Conservation (phyloP, 1,284 basidiomycete species). For the Papiliotrema nemorosa region DNA sequence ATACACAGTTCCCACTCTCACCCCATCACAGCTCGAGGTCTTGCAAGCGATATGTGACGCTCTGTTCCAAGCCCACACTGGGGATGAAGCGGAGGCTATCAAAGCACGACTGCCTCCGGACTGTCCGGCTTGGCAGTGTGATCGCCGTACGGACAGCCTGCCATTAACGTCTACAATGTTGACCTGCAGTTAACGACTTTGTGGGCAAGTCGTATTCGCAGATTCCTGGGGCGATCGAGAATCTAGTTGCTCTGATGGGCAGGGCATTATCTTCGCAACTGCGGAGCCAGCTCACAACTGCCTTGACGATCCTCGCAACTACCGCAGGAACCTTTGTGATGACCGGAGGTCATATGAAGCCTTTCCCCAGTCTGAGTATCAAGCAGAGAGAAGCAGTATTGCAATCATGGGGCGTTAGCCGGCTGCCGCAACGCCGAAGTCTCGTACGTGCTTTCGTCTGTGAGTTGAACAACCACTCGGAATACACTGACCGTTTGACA, state of each 20-base stretch:
- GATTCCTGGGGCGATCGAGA: slow-evolving; percentile 2
- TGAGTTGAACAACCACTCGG: slow-evolving; percentile 4
- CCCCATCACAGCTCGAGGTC: slow-evolving; percentile 1
- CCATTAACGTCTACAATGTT: not conserved
- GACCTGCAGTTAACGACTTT: slow-evolving; percentile 4
- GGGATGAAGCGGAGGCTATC: slow-evolving; percentile 6
- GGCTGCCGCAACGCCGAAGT: not conserved
- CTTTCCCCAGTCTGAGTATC: slow-evolving; percentile 3
- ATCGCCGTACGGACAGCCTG: slow-evolving; percentile 2
- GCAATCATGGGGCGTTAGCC: slow-evolving; percentile 7
- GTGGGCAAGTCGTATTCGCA: slow-evolving; percentile 2
- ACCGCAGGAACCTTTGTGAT: slow-evolving; percentile 7
- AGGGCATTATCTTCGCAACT: slow-evolving; percentile 2
- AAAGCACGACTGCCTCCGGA: slow-evolving; percentile 6
- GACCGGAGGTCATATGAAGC: slow-evolving; percentile 3
- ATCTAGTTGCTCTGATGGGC: slow-evolving; percentile 3
- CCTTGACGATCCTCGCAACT: slow-evolving; percentile 7
- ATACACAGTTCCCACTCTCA: slow-evolving; percentile 1
- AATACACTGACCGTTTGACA: not conserved
- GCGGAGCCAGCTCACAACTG: not conserved
- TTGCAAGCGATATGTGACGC: slow-evolving; percentile 8
- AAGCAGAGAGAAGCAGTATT: slow-evolving; percentile 5
- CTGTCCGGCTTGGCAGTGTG: slow-evolving; percentile 7
- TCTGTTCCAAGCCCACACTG: slow-evolving; percentile 7
- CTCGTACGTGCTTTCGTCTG: slow-evolving; percentile 8